These are phyloP conservation scores for Naumovozyma dairenensis DNA, from an alignment of 805 yeast genomes.

Conservation along the genomic window DNA sequence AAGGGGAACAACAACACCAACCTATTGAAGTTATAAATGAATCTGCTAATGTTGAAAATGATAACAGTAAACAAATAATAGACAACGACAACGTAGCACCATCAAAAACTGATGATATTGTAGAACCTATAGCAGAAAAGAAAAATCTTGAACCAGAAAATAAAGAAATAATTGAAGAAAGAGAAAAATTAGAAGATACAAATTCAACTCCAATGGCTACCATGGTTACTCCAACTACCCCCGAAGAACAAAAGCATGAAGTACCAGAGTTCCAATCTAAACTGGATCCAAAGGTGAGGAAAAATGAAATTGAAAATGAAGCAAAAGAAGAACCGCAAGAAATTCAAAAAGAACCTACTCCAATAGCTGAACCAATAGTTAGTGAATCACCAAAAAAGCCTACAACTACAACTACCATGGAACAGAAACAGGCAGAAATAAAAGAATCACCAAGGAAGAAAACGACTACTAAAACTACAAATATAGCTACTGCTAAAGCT, in stretches of 20 bases:
- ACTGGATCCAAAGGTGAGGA: slow-evolving; percentile 1
- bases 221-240: background rate
- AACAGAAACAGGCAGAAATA: background rate
- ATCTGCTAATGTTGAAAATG: background rate
- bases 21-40: background rate
- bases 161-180: background rate
- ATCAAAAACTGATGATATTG: background rate
- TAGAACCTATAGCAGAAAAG: background rate
- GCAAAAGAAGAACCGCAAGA: slow-evolving; percentile 5
- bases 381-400: background rate
- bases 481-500: background rate
- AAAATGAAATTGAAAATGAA: slow-evolving; percentile 2
- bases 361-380: slow-evolving; percentile 1
- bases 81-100: too few species aligned
- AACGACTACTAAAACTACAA: slow-evolving; percentile 3
- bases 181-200: background rate
- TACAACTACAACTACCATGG: background rate
- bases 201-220: background rate
- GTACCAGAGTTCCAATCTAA: background rate
- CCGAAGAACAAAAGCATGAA: slow-evolving; percentile 5
- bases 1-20: slow-evolving; percentile 4
- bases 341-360: too few species aligned
- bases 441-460: slow-evolving; percentile 1
- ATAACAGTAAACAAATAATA: too few species aligned
- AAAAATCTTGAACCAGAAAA: background rate